These are phyloP conservation scores for Aspergillus pseudonomiae DNA, from an alignment of 2,329 filamentous ascomycete species.

Conservation along the genomic window DNA sequence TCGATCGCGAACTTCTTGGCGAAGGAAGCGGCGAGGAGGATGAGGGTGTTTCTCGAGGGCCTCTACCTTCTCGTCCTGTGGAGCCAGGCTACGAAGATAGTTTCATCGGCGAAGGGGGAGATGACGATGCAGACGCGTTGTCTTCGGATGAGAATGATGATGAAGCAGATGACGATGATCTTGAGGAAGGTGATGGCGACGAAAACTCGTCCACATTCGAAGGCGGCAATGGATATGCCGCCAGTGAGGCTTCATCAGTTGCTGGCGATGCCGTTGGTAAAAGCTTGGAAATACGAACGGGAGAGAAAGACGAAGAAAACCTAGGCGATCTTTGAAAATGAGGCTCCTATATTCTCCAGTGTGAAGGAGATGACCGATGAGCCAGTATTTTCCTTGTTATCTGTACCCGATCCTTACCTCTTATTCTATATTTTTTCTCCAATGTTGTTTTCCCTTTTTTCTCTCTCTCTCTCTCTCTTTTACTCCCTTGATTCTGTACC, in stretches of 20 bases:
- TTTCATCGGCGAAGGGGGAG: constrained; percentile 30
- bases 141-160: constrained; percentile 36
- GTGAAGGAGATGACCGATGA: not conserved
- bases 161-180: constrained; percentile 37
- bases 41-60: constrained; percentile 20
- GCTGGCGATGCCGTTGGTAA: constrained; percentile 21
- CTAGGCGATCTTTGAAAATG: constrained; percentile 29
- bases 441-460: not conserved
- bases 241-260: constrained; percentile 36
- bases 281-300: constrained; percentile 16
- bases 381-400: not conserved
- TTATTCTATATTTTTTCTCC: too few species aligned
- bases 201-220: constrained; percentile 38
- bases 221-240: constrained; percentile 36
- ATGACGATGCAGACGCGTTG: constrained; percentile 28
- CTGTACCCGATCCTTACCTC: not conserved
- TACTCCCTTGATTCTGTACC: not conserved
- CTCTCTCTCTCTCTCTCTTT: constrained; percentile 7
- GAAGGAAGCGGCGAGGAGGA: constrained; percentile 43
- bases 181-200: constrained; percentile 35
- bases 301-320: constrained; percentile 30
- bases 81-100: constrained; percentile 31
- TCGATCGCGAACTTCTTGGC: constrained; percentile 42
- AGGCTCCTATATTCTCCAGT: not conserved
- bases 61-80: constrained; percentile 22